Percentiles rank a stretch among this genome's conserved stretches.
phyloP scores from a whole-genome alignment of 192 early-diverging fungal genomes.

The Dissophora globulifera region DNA sequence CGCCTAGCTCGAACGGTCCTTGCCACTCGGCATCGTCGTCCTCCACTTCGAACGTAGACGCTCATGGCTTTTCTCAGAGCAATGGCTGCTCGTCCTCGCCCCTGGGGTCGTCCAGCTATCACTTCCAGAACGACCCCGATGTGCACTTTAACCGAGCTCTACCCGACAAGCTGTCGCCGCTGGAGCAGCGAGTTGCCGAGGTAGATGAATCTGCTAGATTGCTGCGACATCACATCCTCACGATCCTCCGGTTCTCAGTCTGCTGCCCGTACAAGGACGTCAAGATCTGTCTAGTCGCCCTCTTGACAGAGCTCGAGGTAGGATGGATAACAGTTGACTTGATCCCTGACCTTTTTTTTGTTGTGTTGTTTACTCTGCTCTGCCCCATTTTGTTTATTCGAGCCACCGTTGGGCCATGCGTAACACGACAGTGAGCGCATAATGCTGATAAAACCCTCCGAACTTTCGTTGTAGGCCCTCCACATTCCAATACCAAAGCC shows the following conservation, averaged over 20 bases:
- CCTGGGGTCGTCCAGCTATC: slow-evolving; percentile 38
- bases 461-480: slow-evolving; percentile 27
- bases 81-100: slow-evolving; percentile 24
- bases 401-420: too few relatives aligned
- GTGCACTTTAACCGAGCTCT: slow-evolving; percentile 49
- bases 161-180: slow-evolving; percentile 44
- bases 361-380: slow-evolving; percentile 2
- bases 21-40: slow-evolving; percentile 39
- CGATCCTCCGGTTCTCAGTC: slow-evolving; percentile 58
- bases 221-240: slow-evolving; percentile 58
- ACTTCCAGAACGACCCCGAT: slow-evolving; percentile 52
- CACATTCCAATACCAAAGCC: slow-evolving; percentile 59
- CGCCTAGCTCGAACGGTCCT: slow-evolving; percentile 8
- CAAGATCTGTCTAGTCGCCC: slow-evolving; percentile 57
- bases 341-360: neutral
- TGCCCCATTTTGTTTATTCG: neutral
- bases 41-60: slow-evolving; percentile 16
- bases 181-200: slow-evolving; percentile 50
- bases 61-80: too few relatives aligned
- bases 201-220: slow-evolving; percentile 47
- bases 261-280: slow-evolving; percentile 65
- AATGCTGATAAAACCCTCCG: neutral
- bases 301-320: slow-evolving; percentile 58
- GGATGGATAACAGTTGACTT: neutral
- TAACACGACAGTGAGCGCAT: too few relatives aligned